Evolutionary conservation across 2,329 filamentous ascomycete species (phyloP), one percentile per base, ranked within the genome.

Genomic region (Talaromyces sp.): DNA sequence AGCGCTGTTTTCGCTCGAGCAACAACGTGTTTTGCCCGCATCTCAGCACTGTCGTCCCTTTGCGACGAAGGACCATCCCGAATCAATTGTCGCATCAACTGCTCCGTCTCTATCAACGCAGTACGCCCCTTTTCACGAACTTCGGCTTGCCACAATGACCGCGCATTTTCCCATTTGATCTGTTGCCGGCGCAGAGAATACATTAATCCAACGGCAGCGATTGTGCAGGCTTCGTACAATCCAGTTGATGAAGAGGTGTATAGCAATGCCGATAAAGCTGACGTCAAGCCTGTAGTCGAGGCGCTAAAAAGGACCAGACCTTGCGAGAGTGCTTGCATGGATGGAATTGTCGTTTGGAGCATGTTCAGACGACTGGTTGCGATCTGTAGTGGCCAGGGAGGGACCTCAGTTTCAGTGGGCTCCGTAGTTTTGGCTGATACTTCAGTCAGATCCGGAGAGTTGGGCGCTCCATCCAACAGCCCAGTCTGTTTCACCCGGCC

Each of bases 361-460:
- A 92, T 82, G 66, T 86, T 86, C 39, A 82, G 79, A n/a, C 92
- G 86, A 7, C 88, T 87, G 28, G 84, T 82, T 14, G 88, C 81
- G 64, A 97, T 93, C 63, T 91, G 86, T 2, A 85, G 83, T 1
- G 88, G 91, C 91, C 90, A 96, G 28, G 83, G 84, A 31, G 67
- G 35, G 54, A 42, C 48, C 6, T 57, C 52, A 18, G n/a, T 58
- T 33, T 52, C 55, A 21, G 18, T 69, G 68, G 33, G 44, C 70
- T 57, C 67, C 59, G 62, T 62, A 59, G 42, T 57, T 48, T 56
- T 52, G n/a, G 33, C 48, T 14, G 28, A 18, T 28, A 25, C 64
- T 50, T 11, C 64, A 59, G 21, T 66, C 61, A 48, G 48, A 31
- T 60, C 54, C 42, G 62, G 39, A 7, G 31, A 40, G 18, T 58